Evolutionary conservation across 1,284 basidiomycete species (phyloP).

Genomic region (Grifola frondosa): DNA sequence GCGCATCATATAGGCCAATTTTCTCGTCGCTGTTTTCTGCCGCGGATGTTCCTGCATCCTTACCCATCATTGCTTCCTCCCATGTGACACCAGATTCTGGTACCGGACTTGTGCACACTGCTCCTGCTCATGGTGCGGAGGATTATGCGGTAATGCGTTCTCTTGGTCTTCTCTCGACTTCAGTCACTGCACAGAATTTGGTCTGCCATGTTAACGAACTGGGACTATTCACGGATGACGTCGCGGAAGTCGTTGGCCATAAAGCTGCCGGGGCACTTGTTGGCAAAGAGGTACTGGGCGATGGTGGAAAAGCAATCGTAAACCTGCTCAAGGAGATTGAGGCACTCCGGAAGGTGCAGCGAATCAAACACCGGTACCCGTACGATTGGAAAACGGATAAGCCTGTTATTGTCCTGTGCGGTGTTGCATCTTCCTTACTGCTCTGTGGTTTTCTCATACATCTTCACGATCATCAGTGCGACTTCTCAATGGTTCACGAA

Average conservation of each 20-base stretch:
- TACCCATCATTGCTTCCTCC: slow-evolving; percentile 49
- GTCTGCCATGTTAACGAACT: slow-evolving; percentile 81
- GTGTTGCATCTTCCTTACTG: not conserved
- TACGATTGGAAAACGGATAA: slow-evolving; percentile 97
- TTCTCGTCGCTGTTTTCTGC: slow-evolving; percentile 44
- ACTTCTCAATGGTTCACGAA: slow-evolving; percentile 99
- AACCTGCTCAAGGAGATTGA: slow-evolving; percentile 61
- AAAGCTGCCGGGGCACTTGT: slow-evolving; percentile 47
- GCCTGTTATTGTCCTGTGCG: slow-evolving; percentile 86
- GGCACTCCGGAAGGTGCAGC: slow-evolving; percentile 66
- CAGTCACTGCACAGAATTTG: slow-evolving; percentile 35
- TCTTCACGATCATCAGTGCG: slow-evolving; percentile 50
- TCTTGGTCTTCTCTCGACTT: slow-evolving; percentile 43
- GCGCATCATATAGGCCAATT: slow-evolving; percentile 65
- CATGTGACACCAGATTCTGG: slow-evolving; percentile 90
- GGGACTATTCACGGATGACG: slow-evolving; percentile 70
- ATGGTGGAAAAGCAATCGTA: slow-evolving; percentile 70
- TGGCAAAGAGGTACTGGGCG: slow-evolving; percentile 73
- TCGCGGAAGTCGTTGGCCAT: slow-evolving; percentile 54
- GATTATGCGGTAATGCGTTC: slow-evolving; percentile 80
- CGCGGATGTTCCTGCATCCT: slow-evolving; percentile 17
- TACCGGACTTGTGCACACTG: slow-evolving; percentile 96
- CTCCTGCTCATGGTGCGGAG: slow-evolving; percentile 93
- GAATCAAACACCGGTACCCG: slow-evolving; percentile 87
- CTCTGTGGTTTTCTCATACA: not conserved